Conservation (phyloP, 2,329 filamentous ascomycete genomes). For the Lojkania enalia region DNA sequence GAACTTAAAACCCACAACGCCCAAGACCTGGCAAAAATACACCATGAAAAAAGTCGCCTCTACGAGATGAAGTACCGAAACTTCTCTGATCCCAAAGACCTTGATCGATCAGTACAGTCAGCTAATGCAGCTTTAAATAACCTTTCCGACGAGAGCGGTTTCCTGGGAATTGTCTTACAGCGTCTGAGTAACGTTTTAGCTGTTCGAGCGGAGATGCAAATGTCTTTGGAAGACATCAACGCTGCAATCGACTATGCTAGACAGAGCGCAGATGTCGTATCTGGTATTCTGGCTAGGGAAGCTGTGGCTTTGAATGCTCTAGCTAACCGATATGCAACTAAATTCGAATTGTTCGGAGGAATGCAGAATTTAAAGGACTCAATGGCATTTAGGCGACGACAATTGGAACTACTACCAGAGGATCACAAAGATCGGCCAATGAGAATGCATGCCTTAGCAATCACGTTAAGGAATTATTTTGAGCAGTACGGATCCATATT, state of each 20-base stretch:
- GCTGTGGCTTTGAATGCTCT: neutral
- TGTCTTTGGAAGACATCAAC: slow-evolving; percentile 5
- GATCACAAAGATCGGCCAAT: slow-evolving; percentile 2
- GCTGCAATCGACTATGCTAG: slow-evolving; percentile 8
- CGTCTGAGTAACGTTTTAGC: neutral
- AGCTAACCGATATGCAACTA: neutral
- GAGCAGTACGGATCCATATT: neutral
- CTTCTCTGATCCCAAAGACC: neutral
- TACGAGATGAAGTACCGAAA: neutral
- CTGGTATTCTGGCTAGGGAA: neutral
- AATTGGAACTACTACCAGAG: neutral
- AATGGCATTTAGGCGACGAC: neutral
- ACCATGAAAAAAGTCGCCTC: slow-evolving; percentile 1
- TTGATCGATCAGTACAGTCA: neutral
- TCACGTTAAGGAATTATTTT: slow-evolving; percentile 4
- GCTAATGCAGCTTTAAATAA: neutral
- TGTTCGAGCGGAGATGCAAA: neutral
- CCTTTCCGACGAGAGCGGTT: neutral
- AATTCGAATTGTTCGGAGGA: slow-evolving; percentile 3
- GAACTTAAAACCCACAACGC: neutral
- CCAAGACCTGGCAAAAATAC: neutral
- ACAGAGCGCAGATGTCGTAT: neutral
- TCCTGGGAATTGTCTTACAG: neutral
- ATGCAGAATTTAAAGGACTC: neutral
- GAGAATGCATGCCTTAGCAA: slow-evolving; percentile 5